These are phyloP conservation scores for Herpetospermum pedunculosum DNA, from an alignment of 306 rosid species.

Conservation along the genomic window DNA sequence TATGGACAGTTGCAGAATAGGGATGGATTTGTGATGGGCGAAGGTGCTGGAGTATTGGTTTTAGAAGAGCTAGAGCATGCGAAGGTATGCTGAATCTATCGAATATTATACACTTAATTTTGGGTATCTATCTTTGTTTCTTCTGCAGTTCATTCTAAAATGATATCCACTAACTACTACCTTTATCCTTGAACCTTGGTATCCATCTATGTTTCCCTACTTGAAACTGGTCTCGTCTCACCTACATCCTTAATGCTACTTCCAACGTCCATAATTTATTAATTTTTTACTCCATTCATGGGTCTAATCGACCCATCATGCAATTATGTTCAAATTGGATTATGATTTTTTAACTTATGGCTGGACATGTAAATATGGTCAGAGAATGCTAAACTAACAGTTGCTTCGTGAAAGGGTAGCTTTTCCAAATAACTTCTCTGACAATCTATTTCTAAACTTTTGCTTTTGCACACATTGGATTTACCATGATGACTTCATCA, in stretches of 20 bases:
- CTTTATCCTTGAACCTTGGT: neutral
- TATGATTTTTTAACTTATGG: no score
- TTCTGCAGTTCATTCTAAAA: neutral
- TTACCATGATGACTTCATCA: neutral
- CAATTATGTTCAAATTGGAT: no score
- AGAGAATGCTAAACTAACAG: no score
- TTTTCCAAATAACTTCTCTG: no score
- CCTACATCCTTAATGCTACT: neutral
- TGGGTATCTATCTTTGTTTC: neutral
- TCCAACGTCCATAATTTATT: neutral
- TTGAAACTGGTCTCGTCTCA: neutral
- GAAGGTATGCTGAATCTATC: conserved; percentile 34
- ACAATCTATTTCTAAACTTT: neutral
- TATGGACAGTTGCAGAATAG: conserved; percentile 54
- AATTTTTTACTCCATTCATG: no score
- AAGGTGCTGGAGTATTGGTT: conserved; percentile 88
- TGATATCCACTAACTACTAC: neutral
- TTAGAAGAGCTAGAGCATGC: conserved; percentile 92
- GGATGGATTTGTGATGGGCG: conserved; percentile 98
- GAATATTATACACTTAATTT: neutral
- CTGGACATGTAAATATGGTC: no score
- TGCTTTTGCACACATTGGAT: neutral
- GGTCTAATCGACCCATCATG: no score
- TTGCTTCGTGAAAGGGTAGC: no score
- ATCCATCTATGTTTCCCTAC: neutral